phyloP scores from a whole-genome alignment of 805 yeast species.

The Cyberlindnera maritima region DNA sequence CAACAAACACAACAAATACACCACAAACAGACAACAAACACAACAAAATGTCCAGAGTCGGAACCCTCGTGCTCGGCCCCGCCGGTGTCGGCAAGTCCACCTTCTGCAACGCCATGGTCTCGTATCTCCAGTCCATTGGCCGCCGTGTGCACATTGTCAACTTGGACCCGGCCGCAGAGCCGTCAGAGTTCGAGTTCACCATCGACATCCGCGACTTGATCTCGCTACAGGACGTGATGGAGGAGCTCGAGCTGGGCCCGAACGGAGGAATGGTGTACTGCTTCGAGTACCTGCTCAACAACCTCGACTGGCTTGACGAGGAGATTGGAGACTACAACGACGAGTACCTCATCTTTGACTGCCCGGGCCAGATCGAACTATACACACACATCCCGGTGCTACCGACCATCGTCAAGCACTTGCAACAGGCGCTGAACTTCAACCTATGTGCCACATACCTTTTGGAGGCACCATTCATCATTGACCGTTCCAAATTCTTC shows the following conservation, averaged over 20 bases:
- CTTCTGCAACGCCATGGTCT: constrained; percentile 82
- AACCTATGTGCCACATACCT: constrained; percentile 90
- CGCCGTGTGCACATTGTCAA: constrained; percentile 94
- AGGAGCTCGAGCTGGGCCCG: constrained; percentile 89
- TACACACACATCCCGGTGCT: constrained; percentile 93
- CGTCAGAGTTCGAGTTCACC: constrained; percentile 86
- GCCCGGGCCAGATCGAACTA: constrained; percentile 96
- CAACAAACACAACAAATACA: not conserved
- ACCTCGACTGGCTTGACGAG: constrained; percentile 96
- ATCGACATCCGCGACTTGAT: constrained; percentile 90
- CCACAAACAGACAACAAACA: not conserved
- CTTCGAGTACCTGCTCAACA: constrained; percentile 84
- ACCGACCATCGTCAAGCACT: constrained; percentile 84
- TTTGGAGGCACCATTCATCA: constrained; percentile 89
- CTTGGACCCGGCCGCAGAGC: constrained; percentile 96
- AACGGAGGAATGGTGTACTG: constrained; percentile 94
- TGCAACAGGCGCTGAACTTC: constrained; percentile 76
- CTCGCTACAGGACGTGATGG: constrained; percentile 92
- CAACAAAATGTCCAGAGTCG: constrained; percentile 80
- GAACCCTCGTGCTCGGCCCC: constrained; percentile 91
- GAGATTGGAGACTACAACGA: constrained; percentile 95
- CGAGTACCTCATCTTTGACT: constrained; percentile 90
- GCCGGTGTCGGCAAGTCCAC: constrained; percentile 97
- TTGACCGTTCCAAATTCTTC: constrained; percentile 89
- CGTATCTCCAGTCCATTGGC: constrained; percentile 87